These are phyloP conservation scores for Chytriomyces hyalinus DNA, from an alignment of 192 early-diverging fungal species.

Conservation along the genomic window DNA sequence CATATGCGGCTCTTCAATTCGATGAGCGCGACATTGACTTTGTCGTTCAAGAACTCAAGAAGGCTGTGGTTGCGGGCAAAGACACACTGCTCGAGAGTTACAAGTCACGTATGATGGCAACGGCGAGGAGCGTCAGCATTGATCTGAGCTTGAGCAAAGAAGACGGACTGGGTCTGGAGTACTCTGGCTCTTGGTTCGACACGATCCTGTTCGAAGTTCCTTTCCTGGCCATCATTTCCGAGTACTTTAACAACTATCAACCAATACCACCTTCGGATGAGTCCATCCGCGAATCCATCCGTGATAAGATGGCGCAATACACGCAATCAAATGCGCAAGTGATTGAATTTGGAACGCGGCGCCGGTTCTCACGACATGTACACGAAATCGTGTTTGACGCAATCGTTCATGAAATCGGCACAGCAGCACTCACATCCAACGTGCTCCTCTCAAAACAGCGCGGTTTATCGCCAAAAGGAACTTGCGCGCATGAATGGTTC, in stretches of 20 bases:
- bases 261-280: background rate
- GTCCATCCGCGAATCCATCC: background rate
- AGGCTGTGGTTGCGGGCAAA: background rate
- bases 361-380: background rate
- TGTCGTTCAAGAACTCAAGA: background rate
- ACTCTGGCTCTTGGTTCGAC: slow-evolving; percentile 20
- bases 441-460: background rate
- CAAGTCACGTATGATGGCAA: background rate
- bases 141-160: background rate
- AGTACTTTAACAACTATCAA: slow-evolving; percentile 11
- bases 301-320: slow-evolving; percentile 1
- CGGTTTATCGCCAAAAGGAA: background rate
- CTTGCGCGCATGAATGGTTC: slow-evolving; percentile 34
- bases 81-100: background rate
- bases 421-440: slow-evolving; percentile 10
- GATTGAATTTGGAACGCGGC: slow-evolving; percentile 22
- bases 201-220: slow-evolving; percentile 28
- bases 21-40: background rate
- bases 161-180: background rate
- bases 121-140: background rate
- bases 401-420: background rate
- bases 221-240: slow-evolving; percentile 10
- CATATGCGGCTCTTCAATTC: slow-evolving; percentile 1
- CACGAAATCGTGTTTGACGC: background rate
- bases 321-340: background rate